These are phyloP conservation scores for Chrysoporthe cubensis DNA, from an alignment of 2,329 filamentous ascomycete species.

Conservation along the genomic window DNA sequence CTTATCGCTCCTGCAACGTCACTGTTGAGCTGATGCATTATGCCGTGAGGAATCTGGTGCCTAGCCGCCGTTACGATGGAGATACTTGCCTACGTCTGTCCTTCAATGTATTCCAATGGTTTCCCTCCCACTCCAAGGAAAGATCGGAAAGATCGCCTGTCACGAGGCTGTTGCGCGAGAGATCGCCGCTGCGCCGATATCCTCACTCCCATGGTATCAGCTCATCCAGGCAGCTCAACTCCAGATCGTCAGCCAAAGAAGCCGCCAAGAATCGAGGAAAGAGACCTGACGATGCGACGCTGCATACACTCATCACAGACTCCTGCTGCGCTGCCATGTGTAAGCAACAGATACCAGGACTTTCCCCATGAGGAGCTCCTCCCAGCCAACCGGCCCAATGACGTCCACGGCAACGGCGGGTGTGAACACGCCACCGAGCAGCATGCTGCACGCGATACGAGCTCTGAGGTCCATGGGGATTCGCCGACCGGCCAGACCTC, in stretches of 20 bases:
- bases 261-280: background rate
- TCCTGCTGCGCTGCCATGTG: background rate
- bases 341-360: background rate
- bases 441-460: conserved; percentile 1
- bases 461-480: background rate
- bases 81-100: background rate
- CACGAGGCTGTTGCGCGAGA: background rate
- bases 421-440: background rate
- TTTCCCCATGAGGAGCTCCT: background rate
- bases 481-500: background rate
- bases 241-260: background rate
- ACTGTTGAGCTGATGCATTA: background rate
- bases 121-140: background rate
- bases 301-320: background rate
- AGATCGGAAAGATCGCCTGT: background rate
- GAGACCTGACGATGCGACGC: background rate
- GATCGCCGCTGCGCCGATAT: background rate
- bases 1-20: background rate
- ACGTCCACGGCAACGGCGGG: background rate
- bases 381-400: background rate
- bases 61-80: background rate
- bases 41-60: background rate
- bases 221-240: background rate
- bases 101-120: background rate
- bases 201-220: background rate